Evolutionary conservation across 2,329 filamentous ascomycete genomes (phyloP).

Genomic region (Sclerotinia glacialis): DNA sequence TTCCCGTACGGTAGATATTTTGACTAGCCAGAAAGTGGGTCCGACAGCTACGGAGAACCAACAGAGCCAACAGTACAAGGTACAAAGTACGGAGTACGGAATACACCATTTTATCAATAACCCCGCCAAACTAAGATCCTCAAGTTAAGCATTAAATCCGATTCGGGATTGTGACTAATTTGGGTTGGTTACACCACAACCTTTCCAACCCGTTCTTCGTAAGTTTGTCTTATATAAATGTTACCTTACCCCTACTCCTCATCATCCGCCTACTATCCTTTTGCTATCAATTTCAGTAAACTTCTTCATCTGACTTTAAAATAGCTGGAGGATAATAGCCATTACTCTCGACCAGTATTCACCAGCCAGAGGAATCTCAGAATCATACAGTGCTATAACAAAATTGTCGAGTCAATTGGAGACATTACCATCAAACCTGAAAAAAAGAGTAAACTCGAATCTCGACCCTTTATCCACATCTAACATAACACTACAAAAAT

Average conservation of each 20-base stretch:
- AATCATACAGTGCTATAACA: conserved; percentile 20
- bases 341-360: neutral
- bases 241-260: neutral
- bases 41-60: neutral
- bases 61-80: no score
- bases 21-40: neutral
- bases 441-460: neutral
- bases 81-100: neutral
- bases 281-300: neutral
- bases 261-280: neutral
- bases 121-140: conserved; percentile 5
- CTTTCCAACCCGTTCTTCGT: neutral
- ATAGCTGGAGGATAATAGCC: neutral
- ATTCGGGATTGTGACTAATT: neutral
- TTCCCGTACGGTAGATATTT: neutral
- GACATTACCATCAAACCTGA: neutral
- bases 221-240: conserved; percentile 7
- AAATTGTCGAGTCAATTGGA: neutral
- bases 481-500: conserved; percentile 24
- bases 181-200: neutral
- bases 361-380: neutral
- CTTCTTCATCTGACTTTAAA: conserved; percentile 4
- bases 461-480: neutral
- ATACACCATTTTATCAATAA: neutral
- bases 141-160: neutral